Conservation (phyloP, 1,284 basidiomycete genomes). For the Coniferiporia sulphurascens region DNA sequence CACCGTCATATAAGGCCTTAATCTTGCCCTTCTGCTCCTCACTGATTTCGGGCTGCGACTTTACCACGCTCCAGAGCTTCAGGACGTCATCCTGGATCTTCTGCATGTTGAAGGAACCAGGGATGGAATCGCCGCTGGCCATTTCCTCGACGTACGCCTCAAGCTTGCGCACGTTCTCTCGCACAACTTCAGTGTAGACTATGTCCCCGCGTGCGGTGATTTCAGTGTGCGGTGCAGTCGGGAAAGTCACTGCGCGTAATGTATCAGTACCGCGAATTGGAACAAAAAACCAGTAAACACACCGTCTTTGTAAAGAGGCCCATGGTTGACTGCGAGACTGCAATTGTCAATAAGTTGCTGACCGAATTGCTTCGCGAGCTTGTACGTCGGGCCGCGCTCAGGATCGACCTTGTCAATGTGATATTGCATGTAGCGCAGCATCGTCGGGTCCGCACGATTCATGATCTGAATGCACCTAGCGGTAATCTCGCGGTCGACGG, state of each 20-base stretch:
- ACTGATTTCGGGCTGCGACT: constrained; percentile 94
- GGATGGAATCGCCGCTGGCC: constrained; percentile 89
- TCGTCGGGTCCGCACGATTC: constrained; percentile 91
- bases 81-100: constrained; percentile 95
- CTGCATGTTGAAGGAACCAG: constrained; percentile 83
- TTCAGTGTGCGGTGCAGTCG: constrained; percentile 94
- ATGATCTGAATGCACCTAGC: constrained; percentile 96
- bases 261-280: constrained; percentile 8
- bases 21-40: constrained; percentile 97
- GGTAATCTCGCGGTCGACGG: constrained; percentile 94
- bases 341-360: constrained; percentile 96
- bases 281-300: constrained; percentile 6
- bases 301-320: constrained; percentile 93
- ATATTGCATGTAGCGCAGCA: constrained; percentile 94
- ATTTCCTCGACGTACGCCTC: constrained; percentile 99
- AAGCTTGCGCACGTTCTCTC: constrained; percentile 93
- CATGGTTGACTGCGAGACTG: constrained; percentile 74
- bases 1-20: constrained; percentile 94
- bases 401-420: constrained; percentile 84
- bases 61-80: constrained; percentile 96
- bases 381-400: constrained; percentile 85
- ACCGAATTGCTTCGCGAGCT: constrained; percentile 93
- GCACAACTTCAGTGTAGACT: constrained; percentile 90
- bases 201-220: constrained; percentile 93
- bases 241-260: constrained; percentile 80